A percentile compares a stretch with the other conserved stretches of the same genome.
Evolutionary conservation across 148 eudicot genomes (phyloP).

Genomic region (Rhododendron mucronatum): DNA sequence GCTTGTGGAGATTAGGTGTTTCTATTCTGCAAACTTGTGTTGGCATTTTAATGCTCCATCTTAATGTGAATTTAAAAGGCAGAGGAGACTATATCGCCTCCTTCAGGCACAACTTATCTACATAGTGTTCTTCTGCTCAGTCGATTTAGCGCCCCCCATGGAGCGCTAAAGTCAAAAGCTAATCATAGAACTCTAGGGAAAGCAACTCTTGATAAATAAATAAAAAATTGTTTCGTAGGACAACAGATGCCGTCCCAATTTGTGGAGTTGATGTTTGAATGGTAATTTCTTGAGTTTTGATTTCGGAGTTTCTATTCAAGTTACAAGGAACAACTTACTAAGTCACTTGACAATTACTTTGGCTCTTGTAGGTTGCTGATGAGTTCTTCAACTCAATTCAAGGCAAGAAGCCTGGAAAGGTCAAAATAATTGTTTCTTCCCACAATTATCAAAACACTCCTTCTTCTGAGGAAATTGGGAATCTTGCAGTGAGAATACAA

Average conservation of each 20-base stretch:
- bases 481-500: conserved; percentile 69
- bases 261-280: neutral
- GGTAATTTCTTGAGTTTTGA: too few species aligned
- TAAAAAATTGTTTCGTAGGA: too few species aligned
- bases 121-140: neutral
- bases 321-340: neutral
- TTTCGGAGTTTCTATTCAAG: neutral
- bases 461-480: conserved; percentile 60
- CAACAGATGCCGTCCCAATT: neutral
- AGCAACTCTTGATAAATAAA: too few species aligned
- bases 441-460: conserved; percentile 77
- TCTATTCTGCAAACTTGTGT: neutral
- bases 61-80: neutral
- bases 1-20: neutral
- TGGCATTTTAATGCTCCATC: neutral
- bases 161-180: too few species aligned
- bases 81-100: neutral
- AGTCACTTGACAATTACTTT: neutral
- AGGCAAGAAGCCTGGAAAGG: conserved; percentile 44
- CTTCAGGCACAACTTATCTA: neutral
- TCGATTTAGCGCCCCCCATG: too few species aligned
- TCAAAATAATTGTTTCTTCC: conserved; percentile 71
- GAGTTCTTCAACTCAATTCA: conserved; percentile 44
- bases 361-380: conserved; percentile 39
- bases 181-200: too few species aligned